phyloP scores from a whole-genome alignment of 768 basidiomycete genomes.

The Mycena maculata region DNA sequence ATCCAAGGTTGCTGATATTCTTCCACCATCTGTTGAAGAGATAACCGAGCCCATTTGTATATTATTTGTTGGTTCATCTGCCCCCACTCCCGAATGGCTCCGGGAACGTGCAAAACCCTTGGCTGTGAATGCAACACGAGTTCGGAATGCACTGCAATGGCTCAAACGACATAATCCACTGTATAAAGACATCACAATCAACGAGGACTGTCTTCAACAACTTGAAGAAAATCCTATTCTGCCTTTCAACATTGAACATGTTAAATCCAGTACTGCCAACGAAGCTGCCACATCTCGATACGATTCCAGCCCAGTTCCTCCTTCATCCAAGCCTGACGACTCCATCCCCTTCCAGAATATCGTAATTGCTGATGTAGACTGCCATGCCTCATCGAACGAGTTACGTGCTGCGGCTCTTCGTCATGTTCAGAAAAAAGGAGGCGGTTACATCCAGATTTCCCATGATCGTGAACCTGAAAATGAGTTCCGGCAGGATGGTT shows the following conservation, averaged over 20 bases:
- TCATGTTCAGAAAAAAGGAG: slow-evolving; percentile 35
- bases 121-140: slow-evolving; percentile 11
- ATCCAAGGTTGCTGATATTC: background rate
- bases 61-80: slow-evolving; percentile 3
- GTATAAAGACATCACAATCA: slow-evolving; percentile 2
- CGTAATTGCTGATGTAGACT: no score
- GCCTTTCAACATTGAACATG: slow-evolving; percentile 13
- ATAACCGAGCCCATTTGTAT: background rate
- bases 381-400: no score
- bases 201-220: slow-evolving; percentile 5
- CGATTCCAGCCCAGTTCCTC: background rate
- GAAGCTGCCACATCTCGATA: slow-evolving; percentile 8
- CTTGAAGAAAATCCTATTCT: no score
- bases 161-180: slow-evolving; percentile 19
- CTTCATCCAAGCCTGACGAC: background rate
- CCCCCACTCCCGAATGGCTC: slow-evolving; percentile 9
- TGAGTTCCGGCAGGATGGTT: slow-evolving; percentile 36
- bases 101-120: slow-evolving; percentile 13
- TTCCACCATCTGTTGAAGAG: background rate
- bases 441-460: slow-evolving; percentile 34
- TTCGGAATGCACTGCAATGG: no score
- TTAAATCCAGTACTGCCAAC: background rate
- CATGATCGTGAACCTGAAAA: slow-evolving; percentile 35
- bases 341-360: slow-evolving; percentile 20
- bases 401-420: slow-evolving; percentile 40